These are phyloP conservation scores for Leccinum idahoense DNA, from an alignment of 1,284 basidiomycete genomes.

Conservation along the genomic window DNA sequence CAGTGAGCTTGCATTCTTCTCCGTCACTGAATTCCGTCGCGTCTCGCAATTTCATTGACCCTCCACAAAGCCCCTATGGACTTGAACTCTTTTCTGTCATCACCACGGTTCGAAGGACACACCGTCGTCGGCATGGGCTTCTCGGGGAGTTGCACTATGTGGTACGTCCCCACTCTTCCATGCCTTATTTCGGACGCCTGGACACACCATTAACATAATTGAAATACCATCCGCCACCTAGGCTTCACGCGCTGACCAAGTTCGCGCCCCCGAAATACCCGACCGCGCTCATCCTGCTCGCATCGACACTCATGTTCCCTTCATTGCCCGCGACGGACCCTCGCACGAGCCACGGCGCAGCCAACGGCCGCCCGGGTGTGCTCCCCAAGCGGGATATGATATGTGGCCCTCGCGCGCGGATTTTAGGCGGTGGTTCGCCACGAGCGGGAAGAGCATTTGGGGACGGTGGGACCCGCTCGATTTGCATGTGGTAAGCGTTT, in stretches of 20 bases:
- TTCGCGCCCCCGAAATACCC: conserved; percentile 10
- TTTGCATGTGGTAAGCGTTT: conserved; percentile 20
- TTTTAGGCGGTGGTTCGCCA: conserved; percentile 18
- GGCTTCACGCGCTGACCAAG: conserved; percentile 21
- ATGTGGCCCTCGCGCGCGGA: conserved; percentile 20
- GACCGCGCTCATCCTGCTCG: conserved; percentile 22
- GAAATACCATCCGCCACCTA: neutral
- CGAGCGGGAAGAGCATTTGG: conserved; percentile 20
- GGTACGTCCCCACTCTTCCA: conserved; percentile 11
- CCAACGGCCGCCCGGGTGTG: conserved; percentile 24
- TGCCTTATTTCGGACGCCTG: neutral
- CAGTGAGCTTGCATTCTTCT: conserved; percentile 15
- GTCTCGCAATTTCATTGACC: neutral
- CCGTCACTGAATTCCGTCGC: neutral
- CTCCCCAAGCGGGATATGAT: conserved; percentile 18
- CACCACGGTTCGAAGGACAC: conserved; percentile 22
- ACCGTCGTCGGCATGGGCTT: conserved; percentile 24
- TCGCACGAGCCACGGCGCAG: conserved; percentile 23
- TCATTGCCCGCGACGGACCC: conserved; percentile 22
- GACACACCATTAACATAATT: neutral
- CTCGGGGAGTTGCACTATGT: conserved; percentile 27
- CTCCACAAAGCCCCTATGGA: conserved; percentile 18
- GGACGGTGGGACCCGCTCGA: conserved; percentile 24
- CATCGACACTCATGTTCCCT: conserved; percentile 31
- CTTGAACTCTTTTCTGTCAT: conserved; percentile 20